Evolutionary conservation across 352 stramenopile genomes (phyloP).

Genomic region (Globisporangium yorkense): DNA sequence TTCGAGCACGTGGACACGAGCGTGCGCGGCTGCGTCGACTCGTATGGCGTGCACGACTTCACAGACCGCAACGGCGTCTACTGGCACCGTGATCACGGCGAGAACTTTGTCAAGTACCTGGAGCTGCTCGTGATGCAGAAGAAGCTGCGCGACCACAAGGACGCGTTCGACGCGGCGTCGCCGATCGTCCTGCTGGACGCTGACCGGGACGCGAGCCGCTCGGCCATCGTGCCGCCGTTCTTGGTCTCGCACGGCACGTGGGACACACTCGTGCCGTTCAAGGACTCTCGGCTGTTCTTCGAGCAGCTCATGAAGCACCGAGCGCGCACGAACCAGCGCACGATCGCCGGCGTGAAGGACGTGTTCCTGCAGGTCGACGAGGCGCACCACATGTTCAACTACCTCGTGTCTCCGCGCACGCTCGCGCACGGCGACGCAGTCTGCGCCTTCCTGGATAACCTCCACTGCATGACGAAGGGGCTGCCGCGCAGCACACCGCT

Average conservation of each 20-base stretch:
- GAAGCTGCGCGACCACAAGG: conserved; percentile 30
- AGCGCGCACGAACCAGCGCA: conserved; percentile 7
- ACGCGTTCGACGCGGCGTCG: conserved; percentile 53
- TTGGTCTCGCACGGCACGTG: conserved; percentile 60
- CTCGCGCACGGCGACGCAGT: conserved; percentile 66
- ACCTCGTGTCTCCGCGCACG: conserved; percentile 58
- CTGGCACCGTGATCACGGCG: conserved; percentile 44
- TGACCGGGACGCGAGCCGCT: conserved; percentile 17
- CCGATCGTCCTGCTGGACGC: conserved; percentile 49
- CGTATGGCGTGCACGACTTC: conserved; percentile 75
- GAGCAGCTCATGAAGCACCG: conserved; percentile 24
- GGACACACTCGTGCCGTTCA: conserved; percentile 68
- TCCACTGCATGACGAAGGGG: conserved; percentile 41
- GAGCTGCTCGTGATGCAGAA: conserved; percentile 71
- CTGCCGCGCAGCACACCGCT: conserved; percentile 6
- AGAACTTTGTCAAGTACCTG: conserved; percentile 60
- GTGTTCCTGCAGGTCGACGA: conserved; percentile 58
- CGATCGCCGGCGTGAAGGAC: conserved; percentile 29
- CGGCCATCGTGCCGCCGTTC: conserved; percentile 52
- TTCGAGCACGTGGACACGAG: conserved; percentile 79
- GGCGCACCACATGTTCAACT: conserved; percentile 74
- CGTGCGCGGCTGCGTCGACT: conserved; percentile 61
- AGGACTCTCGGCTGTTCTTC: conserved; percentile 65
- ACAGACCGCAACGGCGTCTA: conserved; percentile 64
- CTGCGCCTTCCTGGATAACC: conserved; percentile 50